These are phyloP conservation scores for Candida succiphila DNA, from an alignment of 805 yeast species.

Conservation along the genomic window DNA sequence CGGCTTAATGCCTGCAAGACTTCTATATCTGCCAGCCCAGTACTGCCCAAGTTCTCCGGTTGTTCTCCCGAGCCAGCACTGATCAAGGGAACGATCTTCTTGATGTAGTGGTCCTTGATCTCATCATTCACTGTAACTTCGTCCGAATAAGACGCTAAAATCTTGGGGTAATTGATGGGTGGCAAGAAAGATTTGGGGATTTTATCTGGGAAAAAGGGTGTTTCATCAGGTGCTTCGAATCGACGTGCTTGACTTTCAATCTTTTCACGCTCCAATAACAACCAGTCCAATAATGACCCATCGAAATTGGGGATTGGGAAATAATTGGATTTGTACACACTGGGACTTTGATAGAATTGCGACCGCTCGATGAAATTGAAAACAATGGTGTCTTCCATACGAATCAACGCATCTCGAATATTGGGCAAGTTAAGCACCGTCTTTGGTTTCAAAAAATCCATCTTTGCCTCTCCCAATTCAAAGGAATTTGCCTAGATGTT, in stretches of 20 bases:
- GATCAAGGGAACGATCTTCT: constrained; percentile 66
- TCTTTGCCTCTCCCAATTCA: too few relatives aligned
- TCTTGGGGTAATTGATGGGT: constrained; percentile 63
- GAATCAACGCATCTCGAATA: constrained; percentile 73
- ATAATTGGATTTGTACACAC: constrained; percentile 56
- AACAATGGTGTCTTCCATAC: constrained; percentile 95
- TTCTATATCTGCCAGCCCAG: constrained; percentile 77
- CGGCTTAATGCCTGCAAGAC: constrained; percentile 81
- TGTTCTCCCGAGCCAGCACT: constrained; percentile 65
- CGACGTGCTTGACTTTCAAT: constrained; percentile 76
- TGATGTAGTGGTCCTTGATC: constrained; percentile 59
- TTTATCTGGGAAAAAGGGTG: constrained; percentile 73
- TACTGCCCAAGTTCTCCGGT: constrained; percentile 79
- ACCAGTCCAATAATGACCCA: constrained; percentile 85
- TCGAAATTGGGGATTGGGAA: constrained; percentile 51
- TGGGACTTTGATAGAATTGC: constrained; percentile 67
- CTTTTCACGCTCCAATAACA: constrained; percentile 64
- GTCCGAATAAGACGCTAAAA: constrained; percentile 64
- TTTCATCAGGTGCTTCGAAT: constrained; percentile 90
- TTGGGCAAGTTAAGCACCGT: constrained; percentile 72
- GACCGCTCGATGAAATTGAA: constrained; percentile 90
- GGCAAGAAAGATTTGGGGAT: constrained; percentile 68
- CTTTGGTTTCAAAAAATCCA: constrained; percentile 82
- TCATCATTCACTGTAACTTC: constrained; percentile 68
- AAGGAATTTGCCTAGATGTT: constrained; percentile 1